A percentile compares a stretch with the other conserved stretches of the same genome.
Evolutionary conservation across 129 eudicot genomes (phyloP).

Genomic region (Apium graveolens): DNA sequence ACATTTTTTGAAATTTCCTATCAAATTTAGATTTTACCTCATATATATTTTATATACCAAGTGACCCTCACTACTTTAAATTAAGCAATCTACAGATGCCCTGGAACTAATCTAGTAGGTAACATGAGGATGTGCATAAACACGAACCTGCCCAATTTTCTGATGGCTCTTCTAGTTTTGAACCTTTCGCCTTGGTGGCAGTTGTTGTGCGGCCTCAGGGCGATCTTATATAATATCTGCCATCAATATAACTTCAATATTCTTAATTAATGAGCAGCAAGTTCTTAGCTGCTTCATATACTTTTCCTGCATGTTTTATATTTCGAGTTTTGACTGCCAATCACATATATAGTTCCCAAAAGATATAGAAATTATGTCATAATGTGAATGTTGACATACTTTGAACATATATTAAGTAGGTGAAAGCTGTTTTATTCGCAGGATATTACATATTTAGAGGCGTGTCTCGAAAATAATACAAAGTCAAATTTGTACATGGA

Average conservation of each 20-base stretch:
- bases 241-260: background rate
- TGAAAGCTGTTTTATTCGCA: constrained; percentile 25
- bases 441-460: constrained; percentile 91
- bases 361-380: background rate
- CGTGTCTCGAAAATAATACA: constrained; percentile 90
- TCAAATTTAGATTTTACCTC: too few relatives aligned
- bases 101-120: too few relatives aligned
- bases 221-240: background rate
- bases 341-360: background rate
- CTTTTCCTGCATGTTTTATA: background rate
- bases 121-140: background rate
- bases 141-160: background rate
- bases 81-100: too few relatives aligned
- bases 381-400: background rate
- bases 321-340: background rate
- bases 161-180: background rate
- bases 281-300: background rate
- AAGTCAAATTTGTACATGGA: constrained; percentile 88
- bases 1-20: too few relatives aligned
- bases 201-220: background rate
- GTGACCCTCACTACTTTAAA: too few relatives aligned
- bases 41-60: too few relatives aligned
- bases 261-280: background rate
- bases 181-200: background rate
- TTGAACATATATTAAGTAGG: constrained; percentile 8